Evolutionary conservation across 2,329 filamentous ascomycete genomes (phyloP), one percentile per base, ranked within the genome.

Genomic region (Aspergillus brasiliensis): DNA sequence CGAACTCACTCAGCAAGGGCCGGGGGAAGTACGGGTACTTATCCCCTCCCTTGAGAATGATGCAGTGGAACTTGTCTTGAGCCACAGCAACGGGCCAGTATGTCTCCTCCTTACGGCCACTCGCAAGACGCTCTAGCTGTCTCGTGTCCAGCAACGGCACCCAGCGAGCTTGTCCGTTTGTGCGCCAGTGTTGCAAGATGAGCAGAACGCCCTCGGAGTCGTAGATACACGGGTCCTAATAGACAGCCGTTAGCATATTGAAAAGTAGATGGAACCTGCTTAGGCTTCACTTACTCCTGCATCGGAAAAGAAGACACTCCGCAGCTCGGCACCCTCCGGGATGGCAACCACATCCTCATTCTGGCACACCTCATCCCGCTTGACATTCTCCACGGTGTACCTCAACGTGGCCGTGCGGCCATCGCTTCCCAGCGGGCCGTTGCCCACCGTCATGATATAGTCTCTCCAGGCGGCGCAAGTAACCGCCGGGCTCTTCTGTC

Each of bases 31-130:
- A 97, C 0, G 94, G 93, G 71, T 97, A 91, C 71, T 89, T 86
- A 73, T 99, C 95, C 37, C 90, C 91, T 63, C 95, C 95, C 79
- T 99, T 99, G 72, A 99, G 88, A 69, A 99, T 98, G 78, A 99
- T 97, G 80, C 96, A 99, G 82, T 98, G 94, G 77, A 99, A 99
- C 71, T 90, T 94, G 71, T 90, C 85, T 69, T 93, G 88, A 2
- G 94, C 92, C 1, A 98, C 93, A 0, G 95, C 95, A 31, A 99
- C 91, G 1, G 95, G 95, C 85, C 93, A 99, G 80, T 99, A 99
- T 0, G 83, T 86, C 77, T 99, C 95, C 65, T 90, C 85, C 76
- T 97, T 97, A 59, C 89, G 88, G 25, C 95, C 95, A 2, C 87
- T 88, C 0, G 91, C 90, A 3, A 97, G 84, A 62, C 95, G 92